Evolutionary conservation across 441 rosid genomes (phyloP).

Genomic region (Rhodomyrtus psidioides): DNA sequence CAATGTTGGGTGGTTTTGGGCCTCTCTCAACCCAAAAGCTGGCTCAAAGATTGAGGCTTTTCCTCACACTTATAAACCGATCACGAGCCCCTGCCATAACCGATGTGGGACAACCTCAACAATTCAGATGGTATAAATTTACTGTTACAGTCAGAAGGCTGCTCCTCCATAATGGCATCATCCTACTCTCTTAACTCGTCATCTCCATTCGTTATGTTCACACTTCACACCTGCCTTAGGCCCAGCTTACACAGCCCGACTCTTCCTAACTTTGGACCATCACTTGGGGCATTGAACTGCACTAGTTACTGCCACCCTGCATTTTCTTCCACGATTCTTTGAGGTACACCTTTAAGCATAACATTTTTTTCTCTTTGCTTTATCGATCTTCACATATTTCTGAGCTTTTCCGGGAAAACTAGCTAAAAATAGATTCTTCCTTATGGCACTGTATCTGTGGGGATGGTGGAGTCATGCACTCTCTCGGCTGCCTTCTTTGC

Average conservation of each 20-base stretch:
- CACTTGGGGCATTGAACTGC: no score
- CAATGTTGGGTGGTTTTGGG: no score
- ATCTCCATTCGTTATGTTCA: not conserved
- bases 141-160: not conserved
- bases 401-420: not conserved
- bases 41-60: no score
- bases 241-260: not conserved
- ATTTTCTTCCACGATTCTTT: no score
- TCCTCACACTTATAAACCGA: no score
- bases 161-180: not conserved
- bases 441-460: slow-evolving; percentile 15
- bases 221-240: not conserved
- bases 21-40: no score
- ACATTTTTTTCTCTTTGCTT: not conserved
- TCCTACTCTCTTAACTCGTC: not conserved
- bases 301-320: no score
- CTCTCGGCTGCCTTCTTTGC: slow-evolving; percentile 40
- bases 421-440: not conserved
- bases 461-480: slow-evolving; percentile 18
- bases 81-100: no score
- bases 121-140: not conserved
- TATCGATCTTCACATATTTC: not conserved
- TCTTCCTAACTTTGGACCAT: not conserved
- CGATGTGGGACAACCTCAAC: no score
- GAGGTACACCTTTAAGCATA: not conserved